Percentiles rank a stretch among this genome's conserved stretches.
These are phyloP conservation scores for Blastobotrys robertii DNA, from an alignment of 805 yeast species.

Conservation along the genomic window DNA sequence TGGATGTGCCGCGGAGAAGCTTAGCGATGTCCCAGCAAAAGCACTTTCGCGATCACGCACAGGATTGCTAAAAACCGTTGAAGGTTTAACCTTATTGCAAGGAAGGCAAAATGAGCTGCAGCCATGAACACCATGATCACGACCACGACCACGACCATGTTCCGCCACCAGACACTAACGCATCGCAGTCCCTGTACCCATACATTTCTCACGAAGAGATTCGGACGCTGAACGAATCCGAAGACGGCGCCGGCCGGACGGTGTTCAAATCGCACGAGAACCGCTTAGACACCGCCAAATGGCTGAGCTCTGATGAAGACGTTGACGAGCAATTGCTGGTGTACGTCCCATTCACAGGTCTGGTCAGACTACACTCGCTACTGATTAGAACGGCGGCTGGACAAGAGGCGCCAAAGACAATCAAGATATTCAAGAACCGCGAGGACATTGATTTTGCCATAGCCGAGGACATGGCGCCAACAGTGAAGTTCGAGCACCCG, in stretches of 20 bases:
- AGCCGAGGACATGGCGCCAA: conserved; percentile 39
- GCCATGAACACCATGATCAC: conserved; percentile 7
- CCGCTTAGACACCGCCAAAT: conserved; percentile 37
- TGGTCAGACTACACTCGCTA: conserved; percentile 64
- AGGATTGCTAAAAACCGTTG: neutral
- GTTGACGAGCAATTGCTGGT: conserved; percentile 74
- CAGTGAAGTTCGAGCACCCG: conserved; percentile 53
- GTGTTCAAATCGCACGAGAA: conserved; percentile 46
- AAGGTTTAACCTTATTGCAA: neutral
- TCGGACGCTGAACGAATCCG: conserved; percentile 52
- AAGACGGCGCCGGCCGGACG: conserved; percentile 38
- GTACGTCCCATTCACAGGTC: conserved; percentile 69
- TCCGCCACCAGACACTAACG: conserved; percentile 59
- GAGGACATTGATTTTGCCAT: conserved; percentile 64
- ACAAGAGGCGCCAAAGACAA: conserved; percentile 54
- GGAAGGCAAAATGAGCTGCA: neutral
- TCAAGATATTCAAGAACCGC: conserved; percentile 66
- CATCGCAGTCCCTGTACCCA: conserved; percentile 46
- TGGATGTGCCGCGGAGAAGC: neutral
- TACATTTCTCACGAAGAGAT: conserved; percentile 53
- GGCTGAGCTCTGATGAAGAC: conserved; percentile 57
- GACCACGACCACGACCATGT: conserved; percentile 39
- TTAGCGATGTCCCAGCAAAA: too few species aligned
- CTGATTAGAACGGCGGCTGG: conserved; percentile 57
- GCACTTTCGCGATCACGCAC: too few species aligned